These are phyloP conservation scores for Xylaria sp. DNA, from an alignment of 2,329 filamentous ascomycete genomes.

Conservation along the genomic window DNA sequence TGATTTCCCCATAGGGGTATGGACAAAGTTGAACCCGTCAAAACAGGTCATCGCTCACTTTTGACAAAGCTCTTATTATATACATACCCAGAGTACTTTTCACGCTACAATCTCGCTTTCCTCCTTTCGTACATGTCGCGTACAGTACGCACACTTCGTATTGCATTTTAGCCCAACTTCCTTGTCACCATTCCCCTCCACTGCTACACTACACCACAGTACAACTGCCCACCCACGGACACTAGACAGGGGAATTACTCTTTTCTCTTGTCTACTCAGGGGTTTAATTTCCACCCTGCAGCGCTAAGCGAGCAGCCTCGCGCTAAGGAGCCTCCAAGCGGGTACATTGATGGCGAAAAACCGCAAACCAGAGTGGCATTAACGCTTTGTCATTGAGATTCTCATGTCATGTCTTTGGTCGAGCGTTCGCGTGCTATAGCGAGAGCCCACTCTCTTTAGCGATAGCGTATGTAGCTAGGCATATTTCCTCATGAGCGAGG, in stretches of 20 bases:
- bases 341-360: neutral
- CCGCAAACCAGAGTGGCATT: conserved; percentile 36
- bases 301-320: conserved; percentile 44
- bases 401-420: conserved; percentile 9
- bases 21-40: conserved; percentile 11
- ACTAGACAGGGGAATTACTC: conserved; percentile 26
- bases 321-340: conserved; percentile 43
- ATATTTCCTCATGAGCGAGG: neutral
- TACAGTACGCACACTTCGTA: neutral
- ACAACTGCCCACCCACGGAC: conserved; percentile 13
- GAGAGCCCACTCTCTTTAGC: conserved; percentile 8
- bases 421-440: neutral
- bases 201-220: neutral
- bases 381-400: conserved; percentile 13
- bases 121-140: neutral
- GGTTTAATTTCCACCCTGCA: conserved; percentile 46
- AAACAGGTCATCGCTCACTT: neutral
- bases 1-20: neutral
- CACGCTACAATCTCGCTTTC: neutral
- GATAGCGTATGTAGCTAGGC: neutral
- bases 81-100: neutral
- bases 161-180: neutral
- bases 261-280: conserved; percentile 26
- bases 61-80: neutral
- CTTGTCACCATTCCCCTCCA: neutral